Base-by-base conservation (phyloP, 169 alveolate genomes). In the Ichthyophthirius multifiliis region DNA sequence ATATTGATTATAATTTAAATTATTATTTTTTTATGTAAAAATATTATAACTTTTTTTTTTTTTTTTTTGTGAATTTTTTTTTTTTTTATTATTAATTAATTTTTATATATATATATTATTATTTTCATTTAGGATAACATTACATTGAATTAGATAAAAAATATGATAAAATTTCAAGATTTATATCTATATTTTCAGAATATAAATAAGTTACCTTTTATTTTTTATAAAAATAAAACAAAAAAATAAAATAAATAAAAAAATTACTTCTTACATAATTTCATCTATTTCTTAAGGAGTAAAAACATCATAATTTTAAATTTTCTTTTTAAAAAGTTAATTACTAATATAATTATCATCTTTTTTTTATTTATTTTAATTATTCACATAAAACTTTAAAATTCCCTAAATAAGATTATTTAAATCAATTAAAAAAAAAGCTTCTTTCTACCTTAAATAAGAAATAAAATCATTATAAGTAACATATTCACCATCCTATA, bases 111-210 rank as follows among this genome's bases (percentile, higher is more conserved):
- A n/a, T n/a, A n/a, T n/a, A n/a, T n/a, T n/a, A n/a, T n/a, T n/a
- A n/a, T n/a, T n/a, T n/a, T 37, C 74, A 47, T 55, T 55, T 55
- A 10, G 71, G 71, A 27, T 55, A 55, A 39, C 71, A 55, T 55
- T 55, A 34, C 13, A 55, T 39, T 18, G 71, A 27, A 55, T 55
- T 39, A 6, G 71, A 27, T 4, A 55, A 27, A 27, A 27, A 55
- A 55, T 55, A 34, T 1, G 31, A 34, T 27, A 55, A 55, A 27
- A 55, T 6, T 27, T 34, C 43, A 15, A 55, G 7, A 20, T 16
- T 13, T 55, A 55, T 55, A 55, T 55, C 31, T 10, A 55, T 39
- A 6, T 39, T 39, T 27, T 55, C 71, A 0, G 71, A 20, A 27
- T 55, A 39, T 39, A 55, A 10, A 55, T 55, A 55, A 55, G 23